phyloP scores from a whole-genome alignment of 129 eudicot species.

The Pittosporum tobira region DNA sequence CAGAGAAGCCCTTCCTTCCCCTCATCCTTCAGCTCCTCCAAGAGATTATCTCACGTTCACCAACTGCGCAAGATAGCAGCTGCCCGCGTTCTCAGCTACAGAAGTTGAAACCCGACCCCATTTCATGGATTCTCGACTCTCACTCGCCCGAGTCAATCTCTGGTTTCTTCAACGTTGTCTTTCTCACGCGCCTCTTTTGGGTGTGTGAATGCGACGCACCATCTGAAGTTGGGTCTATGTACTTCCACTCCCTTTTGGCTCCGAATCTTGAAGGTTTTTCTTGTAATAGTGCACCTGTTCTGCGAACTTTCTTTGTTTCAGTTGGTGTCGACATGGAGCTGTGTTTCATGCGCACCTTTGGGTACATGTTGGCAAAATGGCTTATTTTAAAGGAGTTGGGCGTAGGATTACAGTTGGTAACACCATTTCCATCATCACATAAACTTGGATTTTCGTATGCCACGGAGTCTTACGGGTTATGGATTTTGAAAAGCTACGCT shows the following conservation, averaged over 20 bases:
- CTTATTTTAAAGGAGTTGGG: slow-evolving; percentile 55
- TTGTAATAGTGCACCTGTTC: slow-evolving; percentile 38
- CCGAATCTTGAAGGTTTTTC: slow-evolving; percentile 61
- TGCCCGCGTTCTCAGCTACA: slow-evolving; percentile 68
- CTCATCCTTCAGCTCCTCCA: slow-evolving; percentile 72
- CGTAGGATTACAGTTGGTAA: slow-evolving; percentile 44
- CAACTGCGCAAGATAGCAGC: slow-evolving; percentile 44
- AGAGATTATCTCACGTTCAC: slow-evolving; percentile 60
- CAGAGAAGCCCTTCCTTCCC: slow-evolving; percentile 74
- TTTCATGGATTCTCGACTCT: slow-evolving; percentile 69
- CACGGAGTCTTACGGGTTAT: slow-evolving; percentile 60
- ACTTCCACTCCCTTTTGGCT: slow-evolving; percentile 47
- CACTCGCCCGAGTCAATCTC: slow-evolving; percentile 80
- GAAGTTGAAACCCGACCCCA: slow-evolving; percentile 51
- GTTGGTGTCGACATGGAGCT: slow-evolving; percentile 77
- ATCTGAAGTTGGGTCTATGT: slow-evolving; percentile 60
- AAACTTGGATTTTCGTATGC: slow-evolving; percentile 67
- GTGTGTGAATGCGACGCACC: slow-evolving; percentile 73
- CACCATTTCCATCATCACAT: slow-evolving; percentile 27
- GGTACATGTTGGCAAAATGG: slow-evolving; percentile 85
- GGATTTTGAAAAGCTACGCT: slow-evolving; percentile 73
- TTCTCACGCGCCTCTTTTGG: slow-evolving; percentile 75
- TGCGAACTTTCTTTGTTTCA: slow-evolving; percentile 46
- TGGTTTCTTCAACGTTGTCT: slow-evolving; percentile 49
- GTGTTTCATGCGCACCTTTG: slow-evolving; percentile 65